These are phyloP conservation scores for Aspergillus mulundensis DNA, from an alignment of 495 filamentous ascomycete genomes.

Conservation along the genomic window DNA sequence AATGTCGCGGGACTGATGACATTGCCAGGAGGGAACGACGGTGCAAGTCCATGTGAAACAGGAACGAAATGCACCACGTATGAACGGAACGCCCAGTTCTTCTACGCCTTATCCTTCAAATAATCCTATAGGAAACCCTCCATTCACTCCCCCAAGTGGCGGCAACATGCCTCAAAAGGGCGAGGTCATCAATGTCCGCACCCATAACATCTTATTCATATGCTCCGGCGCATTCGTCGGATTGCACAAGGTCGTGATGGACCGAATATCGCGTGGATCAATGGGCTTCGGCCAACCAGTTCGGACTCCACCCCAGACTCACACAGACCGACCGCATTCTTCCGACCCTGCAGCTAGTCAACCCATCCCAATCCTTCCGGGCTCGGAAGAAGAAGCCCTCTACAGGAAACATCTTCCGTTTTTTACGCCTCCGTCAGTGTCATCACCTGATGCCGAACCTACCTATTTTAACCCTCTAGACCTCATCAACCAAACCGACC, in stretches of 20 bases:
- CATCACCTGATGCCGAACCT: constrained; percentile 33
- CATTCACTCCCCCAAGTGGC: constrained; percentile 35
- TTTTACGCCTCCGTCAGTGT: constrained; percentile 44
- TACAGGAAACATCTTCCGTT: constrained; percentile 69
- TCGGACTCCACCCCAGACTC: constrained; percentile 38
- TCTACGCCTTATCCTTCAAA: constrained; percentile 39
- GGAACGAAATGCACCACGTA: constrained; percentile 55
- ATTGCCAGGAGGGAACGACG: constrained; percentile 92
- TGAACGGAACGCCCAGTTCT: constrained; percentile 37
- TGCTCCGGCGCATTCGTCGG: constrained; percentile 95
- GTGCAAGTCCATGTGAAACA: constrained; percentile 80
- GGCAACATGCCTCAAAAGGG: constrained; percentile 56
- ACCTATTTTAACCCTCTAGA: constrained; percentile 73
- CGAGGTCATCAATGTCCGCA: constrained; percentile 86
- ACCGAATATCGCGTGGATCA: constrained; percentile 78
- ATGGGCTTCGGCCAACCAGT: constrained; percentile 91
- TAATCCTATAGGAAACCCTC: constrained; percentile 43
- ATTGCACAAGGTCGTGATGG: constrained; percentile 80
- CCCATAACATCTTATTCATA: constrained; percentile 94
- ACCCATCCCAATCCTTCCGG: constrained; percentile 43
- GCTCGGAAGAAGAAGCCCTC: constrained; percentile 54
- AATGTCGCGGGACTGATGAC: no score
- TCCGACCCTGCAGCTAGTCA: constrained; percentile 33
- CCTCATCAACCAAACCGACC: constrained; percentile 72
- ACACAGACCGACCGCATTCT: constrained; percentile 20